Evolutionary conservation across 371 early-diverging fungal species (phyloP).

Genomic region (Mortierella sp.): DNA sequence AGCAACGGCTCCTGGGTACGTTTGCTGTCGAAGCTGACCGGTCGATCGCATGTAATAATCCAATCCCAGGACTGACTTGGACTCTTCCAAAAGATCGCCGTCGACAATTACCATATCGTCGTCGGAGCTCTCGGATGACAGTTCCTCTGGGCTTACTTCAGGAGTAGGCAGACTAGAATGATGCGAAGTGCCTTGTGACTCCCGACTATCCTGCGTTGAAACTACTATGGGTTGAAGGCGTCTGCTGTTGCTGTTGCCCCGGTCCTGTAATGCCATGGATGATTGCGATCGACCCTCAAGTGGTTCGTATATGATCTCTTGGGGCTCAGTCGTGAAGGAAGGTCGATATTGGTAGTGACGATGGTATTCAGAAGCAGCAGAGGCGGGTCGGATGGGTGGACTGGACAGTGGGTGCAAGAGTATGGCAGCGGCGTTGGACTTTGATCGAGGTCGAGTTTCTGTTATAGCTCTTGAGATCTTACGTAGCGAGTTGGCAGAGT

Average conservation of each 20-base stretch:
- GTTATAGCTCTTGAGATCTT: not conserved
- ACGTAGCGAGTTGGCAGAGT: not conserved
- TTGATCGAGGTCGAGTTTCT: not conserved
- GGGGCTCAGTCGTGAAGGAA: not conserved
- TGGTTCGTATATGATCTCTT: conserved; percentile 12
- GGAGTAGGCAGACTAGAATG: conserved; percentile 38
- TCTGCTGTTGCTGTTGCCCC: not conserved
- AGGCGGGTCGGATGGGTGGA: conserved; percentile 31
- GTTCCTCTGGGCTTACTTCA: conserved; percentile 51
- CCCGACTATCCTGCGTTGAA: conserved; percentile 9
- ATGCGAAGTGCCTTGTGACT: not conserved
- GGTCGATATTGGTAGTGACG: conserved; percentile 16
- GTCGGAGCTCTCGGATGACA: conserved; percentile 45
- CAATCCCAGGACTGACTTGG: conserved; percentile 10
- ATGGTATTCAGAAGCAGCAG: conserved; percentile 31
- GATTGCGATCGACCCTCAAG: conserved; percentile 27
- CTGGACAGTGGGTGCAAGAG: not conserved
- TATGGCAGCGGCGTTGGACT: conserved; percentile 1
- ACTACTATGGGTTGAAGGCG: conserved; percentile 6
- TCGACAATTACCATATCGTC: conserved; percentile 37
- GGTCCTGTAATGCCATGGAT: conserved; percentile 2
- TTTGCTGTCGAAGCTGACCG: not conserved
- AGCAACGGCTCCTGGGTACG: conserved; percentile 17
- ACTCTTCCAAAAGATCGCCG: conserved; percentile 21
- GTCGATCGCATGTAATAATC: conserved; percentile 2